Percentiles rank a stretch among this genome's conserved stretches.
phyloP scores from a whole-genome alignment of 768 basidiomycete genomes.

The Candolleomyces aberdarensis region DNA sequence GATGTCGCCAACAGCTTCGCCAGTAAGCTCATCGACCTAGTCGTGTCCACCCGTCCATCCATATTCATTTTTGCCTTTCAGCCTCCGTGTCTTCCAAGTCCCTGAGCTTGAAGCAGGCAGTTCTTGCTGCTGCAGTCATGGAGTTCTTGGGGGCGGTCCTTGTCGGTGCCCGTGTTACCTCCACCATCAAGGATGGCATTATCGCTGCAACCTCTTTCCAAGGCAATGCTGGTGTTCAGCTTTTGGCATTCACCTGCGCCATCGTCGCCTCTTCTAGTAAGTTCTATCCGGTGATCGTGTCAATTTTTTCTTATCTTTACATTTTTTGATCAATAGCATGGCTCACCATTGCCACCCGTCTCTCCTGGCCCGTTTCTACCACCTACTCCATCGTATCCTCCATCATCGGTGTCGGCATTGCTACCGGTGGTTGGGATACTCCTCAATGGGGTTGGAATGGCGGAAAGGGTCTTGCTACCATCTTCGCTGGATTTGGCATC shows the following conservation, averaged over 20 bases:
- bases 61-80: background rate
- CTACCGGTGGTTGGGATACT: constrained; percentile 19
- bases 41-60: background rate
- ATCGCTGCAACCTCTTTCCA: constrained; percentile 21
- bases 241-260: constrained; percentile 24
- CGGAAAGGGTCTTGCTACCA: constrained; percentile 25
- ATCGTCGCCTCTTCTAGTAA: constrained; percentile 19
- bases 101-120: constrained; percentile 22
- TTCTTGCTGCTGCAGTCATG: constrained; percentile 22
- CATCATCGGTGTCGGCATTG: constrained; percentile 23
- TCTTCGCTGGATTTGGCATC: constrained; percentile 22
- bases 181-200: constrained; percentile 26
- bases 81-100: constrained; percentile 25
- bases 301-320: background rate
- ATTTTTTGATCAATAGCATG: constrained; percentile 7
- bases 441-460: constrained; percentile 25
- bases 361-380: constrained; percentile 27
- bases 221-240: constrained; percentile 24
- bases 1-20: constrained; percentile 24
- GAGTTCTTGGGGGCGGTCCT: constrained; percentile 23
- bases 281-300: background rate
- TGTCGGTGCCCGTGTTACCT: constrained; percentile 25
- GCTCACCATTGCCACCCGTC: constrained; percentile 22
- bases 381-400: constrained; percentile 25
- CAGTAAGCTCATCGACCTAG: constrained; percentile 11